phyloP scores from a whole-genome alignment of 1,284 basidiomycete genomes.

The Sporisorium exsertum region DNA sequence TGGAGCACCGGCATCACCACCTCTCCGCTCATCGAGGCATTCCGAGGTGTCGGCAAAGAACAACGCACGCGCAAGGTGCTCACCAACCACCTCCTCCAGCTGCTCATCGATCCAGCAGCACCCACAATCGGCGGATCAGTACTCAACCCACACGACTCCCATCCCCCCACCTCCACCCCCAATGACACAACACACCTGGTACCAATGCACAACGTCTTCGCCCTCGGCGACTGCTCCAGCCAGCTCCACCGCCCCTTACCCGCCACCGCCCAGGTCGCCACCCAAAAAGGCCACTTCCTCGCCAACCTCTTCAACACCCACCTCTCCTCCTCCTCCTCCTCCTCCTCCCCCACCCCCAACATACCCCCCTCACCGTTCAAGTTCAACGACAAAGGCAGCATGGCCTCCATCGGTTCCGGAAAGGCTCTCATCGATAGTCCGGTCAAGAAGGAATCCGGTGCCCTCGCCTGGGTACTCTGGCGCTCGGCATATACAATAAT shows the following conservation, averaged over 20 bases:
- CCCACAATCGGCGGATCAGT: background rate
- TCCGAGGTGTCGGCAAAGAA: constrained; percentile 76
- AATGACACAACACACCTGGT: background rate
- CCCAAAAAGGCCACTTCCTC: constrained; percentile 65
- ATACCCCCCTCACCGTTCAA: constrained; percentile 72
- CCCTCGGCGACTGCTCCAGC: constrained; percentile 80
- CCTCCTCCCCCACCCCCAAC: background rate
- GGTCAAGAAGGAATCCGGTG: constrained; percentile 71
- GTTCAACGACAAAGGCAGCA: constrained; percentile 79
- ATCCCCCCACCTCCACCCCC: background rate
- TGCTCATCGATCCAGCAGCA: constrained; percentile 9
- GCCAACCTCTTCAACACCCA: constrained; percentile 51
- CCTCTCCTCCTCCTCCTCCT: background rate
- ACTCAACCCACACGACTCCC: background rate
- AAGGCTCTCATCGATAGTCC: constrained; percentile 67
- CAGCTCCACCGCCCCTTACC: constrained; percentile 71
- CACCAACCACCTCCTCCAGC: constrained; percentile 38
- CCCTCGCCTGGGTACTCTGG: constrained; percentile 81
- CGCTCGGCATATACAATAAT: constrained; percentile 82
- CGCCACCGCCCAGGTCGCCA: constrained; percentile 70
- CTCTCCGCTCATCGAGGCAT: constrained; percentile 79
- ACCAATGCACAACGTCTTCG: constrained; percentile 52
- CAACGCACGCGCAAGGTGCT: constrained; percentile 76
- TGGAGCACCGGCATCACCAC: constrained; percentile 85
- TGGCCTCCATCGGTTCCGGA: constrained; percentile 85